phyloP scores from a whole-genome alignment of 495 filamentous ascomycete species.

The Neurospora tetrasperma region DNA sequence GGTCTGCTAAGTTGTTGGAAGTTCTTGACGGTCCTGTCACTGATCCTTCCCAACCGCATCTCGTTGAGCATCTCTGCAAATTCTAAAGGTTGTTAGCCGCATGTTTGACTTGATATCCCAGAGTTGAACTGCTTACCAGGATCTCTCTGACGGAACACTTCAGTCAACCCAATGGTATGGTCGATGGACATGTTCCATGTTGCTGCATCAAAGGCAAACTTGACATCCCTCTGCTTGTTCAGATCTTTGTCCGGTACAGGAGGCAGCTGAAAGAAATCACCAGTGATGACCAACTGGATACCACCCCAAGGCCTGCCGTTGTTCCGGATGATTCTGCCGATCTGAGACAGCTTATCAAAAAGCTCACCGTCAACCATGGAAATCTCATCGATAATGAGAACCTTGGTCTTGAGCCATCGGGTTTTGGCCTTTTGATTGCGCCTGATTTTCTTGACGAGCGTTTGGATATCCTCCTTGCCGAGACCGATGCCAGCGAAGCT shows the following conservation, averaged over 20 bases:
- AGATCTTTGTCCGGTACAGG: constrained; percentile 64
- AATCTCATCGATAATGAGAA: constrained; percentile 86
- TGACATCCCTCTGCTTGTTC: constrained; percentile 51
- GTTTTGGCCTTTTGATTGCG: constrained; percentile 77
- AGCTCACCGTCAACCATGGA: constrained; percentile 98
- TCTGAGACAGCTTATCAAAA: constrained; percentile 88
- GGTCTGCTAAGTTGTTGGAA: constrained; percentile 65
- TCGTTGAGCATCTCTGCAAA: constrained; percentile 96
- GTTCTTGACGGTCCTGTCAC: constrained; percentile 51
- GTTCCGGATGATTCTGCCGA: constrained; percentile 70
- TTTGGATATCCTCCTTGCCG: constrained; percentile 75
- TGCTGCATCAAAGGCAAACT: constrained; percentile 84
- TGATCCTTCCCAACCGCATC: constrained; percentile 82
- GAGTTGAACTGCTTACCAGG: constrained; percentile 45
- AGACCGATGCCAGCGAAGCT: constrained; percentile 93
- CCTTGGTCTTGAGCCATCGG: constrained; percentile 79
- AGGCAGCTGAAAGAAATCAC: constrained; percentile 95
- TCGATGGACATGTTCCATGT: constrained; percentile 89
- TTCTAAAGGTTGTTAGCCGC: constrained; percentile 31
- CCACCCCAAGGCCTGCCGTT: constrained; percentile 91
- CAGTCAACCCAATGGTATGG: constrained; percentile 90
- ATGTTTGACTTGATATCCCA: not conserved
- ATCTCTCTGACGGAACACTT: constrained; percentile 93
- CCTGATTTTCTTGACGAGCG: constrained; percentile 85
- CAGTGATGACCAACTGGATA: constrained; percentile 91